Evolutionary conservation across 345 rosid species (phyloP).

Genomic region (Salix arbutifolia): DNA sequence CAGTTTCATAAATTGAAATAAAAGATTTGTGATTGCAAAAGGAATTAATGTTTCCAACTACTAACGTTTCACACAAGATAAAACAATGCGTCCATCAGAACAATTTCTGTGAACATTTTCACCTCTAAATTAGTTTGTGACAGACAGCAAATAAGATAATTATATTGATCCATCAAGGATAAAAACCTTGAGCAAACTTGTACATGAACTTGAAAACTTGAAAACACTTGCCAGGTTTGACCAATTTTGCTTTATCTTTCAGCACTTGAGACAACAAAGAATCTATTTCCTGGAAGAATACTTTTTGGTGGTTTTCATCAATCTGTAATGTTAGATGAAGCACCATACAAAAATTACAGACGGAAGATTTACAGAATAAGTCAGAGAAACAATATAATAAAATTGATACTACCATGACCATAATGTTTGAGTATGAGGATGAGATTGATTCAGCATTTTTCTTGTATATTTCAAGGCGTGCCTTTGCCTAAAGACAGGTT

Average conservation of each 20-base stretch:
- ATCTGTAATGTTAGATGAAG: conserved; percentile 41
- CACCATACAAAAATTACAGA: conserved; percentile 5
- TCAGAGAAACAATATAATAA: neutral
- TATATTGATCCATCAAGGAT: neutral
- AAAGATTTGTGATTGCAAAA: neutral
- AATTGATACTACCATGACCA: conserved; percentile 47
- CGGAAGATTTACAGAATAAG: neutral
- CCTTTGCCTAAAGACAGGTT: conserved; percentile 48
- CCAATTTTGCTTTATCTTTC: conserved; percentile 33
- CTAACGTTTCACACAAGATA: neutral
- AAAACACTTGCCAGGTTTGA: conserved; percentile 30
- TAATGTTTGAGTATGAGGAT: conserved; percentile 56
- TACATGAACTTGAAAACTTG: conserved; percentile 11
- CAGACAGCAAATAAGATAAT: neutral
- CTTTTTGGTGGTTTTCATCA: conserved; percentile 66
- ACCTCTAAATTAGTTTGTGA: neutral
- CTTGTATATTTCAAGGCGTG: conserved; percentile 76
- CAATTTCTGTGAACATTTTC: neutral
- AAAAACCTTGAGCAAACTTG: conserved; percentile 3
- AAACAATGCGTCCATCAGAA: neutral
- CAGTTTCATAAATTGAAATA: neutral
- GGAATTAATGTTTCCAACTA: neutral
- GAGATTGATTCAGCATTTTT: conserved; percentile 61
- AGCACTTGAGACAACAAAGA: conserved; percentile 54
- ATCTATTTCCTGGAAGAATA: conserved; percentile 56